Evolutionary conservation across 208 protist species (phyloP).

Genomic region (Wallacemonas sp.): DNA sequence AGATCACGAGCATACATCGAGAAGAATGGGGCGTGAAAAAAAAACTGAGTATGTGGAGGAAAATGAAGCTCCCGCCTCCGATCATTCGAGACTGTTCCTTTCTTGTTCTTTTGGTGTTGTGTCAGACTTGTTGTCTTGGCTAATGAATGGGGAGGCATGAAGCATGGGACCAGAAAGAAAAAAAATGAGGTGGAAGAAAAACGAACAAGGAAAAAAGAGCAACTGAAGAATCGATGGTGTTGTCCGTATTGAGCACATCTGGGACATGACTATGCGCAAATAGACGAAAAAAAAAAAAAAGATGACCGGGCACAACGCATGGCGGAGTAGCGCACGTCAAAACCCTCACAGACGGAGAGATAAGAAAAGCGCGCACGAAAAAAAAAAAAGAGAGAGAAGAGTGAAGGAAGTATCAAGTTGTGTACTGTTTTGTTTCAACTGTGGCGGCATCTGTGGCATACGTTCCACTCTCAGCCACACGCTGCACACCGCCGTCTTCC

Average conservation of each 20-base stretch:
- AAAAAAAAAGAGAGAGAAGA: slow-evolving; percentile 4
- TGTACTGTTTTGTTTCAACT: too few relatives aligned
- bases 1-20: too few relatives aligned
- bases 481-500: not conserved
- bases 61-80: too few relatives aligned
- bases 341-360: too few relatives aligned
- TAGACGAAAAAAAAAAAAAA: slow-evolving; percentile 14
- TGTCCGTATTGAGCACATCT: too few relatives aligned
- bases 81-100: too few relatives aligned
- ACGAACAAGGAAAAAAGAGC: not conserved
- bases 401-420: too few relatives aligned
- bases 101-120: too few relatives aligned
- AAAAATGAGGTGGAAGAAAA: slow-evolving; percentile 1
- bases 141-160: not conserved
- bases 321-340: not conserved
- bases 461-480: not conserved
- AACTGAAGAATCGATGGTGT: not conserved
- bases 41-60: too few relatives aligned
- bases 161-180: slow-evolving; percentile 2
- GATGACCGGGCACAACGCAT: not conserved
- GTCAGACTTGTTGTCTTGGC: too few relatives aligned
- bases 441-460: too few relatives aligned
- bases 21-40: too few relatives aligned
- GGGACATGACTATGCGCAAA: not conserved
- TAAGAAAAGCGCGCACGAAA: not conserved